A percentile compares a stretch with the other conserved stretches of the same genome.
These are phyloP conservation scores for Syzygium grande DNA, from an alignment of 345 rosid species.

Conservation along the genomic window DNA sequence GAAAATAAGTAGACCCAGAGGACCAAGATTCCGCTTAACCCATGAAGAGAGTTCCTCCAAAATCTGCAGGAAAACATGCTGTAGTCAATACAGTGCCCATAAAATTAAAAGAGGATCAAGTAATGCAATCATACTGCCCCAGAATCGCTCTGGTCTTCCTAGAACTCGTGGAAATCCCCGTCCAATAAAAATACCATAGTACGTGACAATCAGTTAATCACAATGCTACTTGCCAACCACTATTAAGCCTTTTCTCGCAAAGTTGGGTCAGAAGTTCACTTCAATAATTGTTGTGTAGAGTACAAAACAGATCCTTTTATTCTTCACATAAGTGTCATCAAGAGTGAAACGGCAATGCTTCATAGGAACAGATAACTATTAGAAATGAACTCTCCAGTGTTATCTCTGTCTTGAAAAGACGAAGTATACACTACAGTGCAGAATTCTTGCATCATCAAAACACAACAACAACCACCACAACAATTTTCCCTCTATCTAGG, in stretches of 20 bases:
- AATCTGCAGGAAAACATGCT: neutral
- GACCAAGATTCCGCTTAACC: neutral
- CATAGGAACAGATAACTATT: too few species aligned
- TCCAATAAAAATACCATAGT: neutral
- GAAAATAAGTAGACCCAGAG: neutral
- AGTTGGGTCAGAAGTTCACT: neutral
- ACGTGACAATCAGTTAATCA: neutral
- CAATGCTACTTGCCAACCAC: neutral
- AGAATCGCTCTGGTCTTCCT: neutral
- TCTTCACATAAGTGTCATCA: too few species aligned
- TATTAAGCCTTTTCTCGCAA: neutral
- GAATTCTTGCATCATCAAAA: neutral
- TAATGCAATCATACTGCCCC: neutral
- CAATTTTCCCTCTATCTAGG: neutral
- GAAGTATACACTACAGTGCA: neutral
- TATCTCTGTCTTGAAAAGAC: too few species aligned
- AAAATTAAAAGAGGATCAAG: neutral
- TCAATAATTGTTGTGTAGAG: neutral
- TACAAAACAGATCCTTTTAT: too few species aligned
- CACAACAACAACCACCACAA: rapidly evolving
- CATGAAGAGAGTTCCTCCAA: neutral
- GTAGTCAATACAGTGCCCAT: neutral
- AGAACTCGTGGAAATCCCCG: neutral
- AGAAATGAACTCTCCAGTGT: too few species aligned
- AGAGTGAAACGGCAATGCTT: too few species aligned